phyloP scores from a whole-genome alignment of 306 rosid species.

The Lathyrus sativus region DNA sequence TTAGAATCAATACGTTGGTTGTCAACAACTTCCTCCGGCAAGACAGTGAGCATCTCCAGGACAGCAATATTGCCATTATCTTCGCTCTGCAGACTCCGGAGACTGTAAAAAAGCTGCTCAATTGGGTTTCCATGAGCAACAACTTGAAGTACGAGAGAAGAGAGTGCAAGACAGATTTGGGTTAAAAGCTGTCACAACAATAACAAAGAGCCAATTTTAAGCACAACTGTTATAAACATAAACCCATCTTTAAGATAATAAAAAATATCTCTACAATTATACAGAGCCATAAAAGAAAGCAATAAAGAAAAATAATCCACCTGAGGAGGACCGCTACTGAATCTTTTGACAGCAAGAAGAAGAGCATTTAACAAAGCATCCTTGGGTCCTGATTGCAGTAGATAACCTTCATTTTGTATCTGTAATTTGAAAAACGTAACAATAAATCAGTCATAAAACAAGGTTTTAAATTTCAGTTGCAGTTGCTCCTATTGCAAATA shows the following conservation, averaged over 20 bases:
- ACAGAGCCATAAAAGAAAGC: constrained; percentile 6
- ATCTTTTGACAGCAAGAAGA: constrained; percentile 80
- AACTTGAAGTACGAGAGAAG: constrained; percentile 81
- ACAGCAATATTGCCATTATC: constrained; percentile 78
- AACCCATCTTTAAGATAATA: constrained; percentile 18
- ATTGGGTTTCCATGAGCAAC: constrained; percentile 83
- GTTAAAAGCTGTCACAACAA: constrained; percentile 76
- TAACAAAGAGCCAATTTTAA: constrained; percentile 40
- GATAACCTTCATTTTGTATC: constrained; percentile 85
- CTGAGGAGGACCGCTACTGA: constrained; percentile 89
- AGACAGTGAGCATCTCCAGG: constrained; percentile 92
- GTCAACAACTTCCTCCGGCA: constrained; percentile 91
- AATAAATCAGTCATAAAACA: background rate
- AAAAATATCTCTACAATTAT: background rate
- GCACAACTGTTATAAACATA: constrained; percentile 7
- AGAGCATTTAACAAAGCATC: constrained; percentile 92
- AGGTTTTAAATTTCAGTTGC: background rate
- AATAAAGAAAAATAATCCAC: constrained; percentile 44
- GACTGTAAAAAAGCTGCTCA: constrained; percentile 90
- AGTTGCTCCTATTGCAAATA: background rate
- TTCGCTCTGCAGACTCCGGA: constrained; percentile 76
- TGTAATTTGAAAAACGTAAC: constrained; percentile 43
- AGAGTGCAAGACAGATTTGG: constrained; percentile 93
- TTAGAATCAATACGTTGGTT: constrained; percentile 58
- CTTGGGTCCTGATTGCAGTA: constrained; percentile 67